phyloP scores from a whole-genome alignment of 2,329 filamentous ascomycete species.

The Aspergillus sp. region DNA sequence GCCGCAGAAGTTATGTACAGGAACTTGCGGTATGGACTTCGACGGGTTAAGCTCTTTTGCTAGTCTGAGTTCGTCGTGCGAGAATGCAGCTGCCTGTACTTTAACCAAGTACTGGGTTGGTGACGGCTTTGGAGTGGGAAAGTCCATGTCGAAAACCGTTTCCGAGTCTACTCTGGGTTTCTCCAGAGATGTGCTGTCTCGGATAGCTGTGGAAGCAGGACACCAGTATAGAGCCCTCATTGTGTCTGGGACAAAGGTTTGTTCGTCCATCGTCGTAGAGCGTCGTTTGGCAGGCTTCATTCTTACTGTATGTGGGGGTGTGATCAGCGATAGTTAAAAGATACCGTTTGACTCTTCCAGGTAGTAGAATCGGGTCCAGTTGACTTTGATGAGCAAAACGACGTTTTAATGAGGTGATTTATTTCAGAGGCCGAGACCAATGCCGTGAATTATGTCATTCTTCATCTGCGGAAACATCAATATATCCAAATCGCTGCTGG shows the following conservation, averaged over 20 bases:
- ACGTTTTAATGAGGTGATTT: neutral
- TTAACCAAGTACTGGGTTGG: constrained; percentile 43
- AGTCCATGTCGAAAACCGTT: constrained; percentile 35
- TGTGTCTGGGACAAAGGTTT: constrained; percentile 34
- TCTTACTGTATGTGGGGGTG: neutral
- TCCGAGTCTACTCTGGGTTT: constrained; percentile 24
- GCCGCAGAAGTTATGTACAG: constrained; percentile 44
- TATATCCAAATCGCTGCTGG: neutral
- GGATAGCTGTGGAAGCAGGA: constrained; percentile 20
- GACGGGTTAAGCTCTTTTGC: constrained; percentile 25
- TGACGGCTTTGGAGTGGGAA: constrained; percentile 38
- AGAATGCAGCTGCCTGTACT: constrained; percentile 40
- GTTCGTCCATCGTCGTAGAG: constrained; percentile 34
- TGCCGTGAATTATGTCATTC: neutral
- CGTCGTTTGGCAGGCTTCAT: constrained; percentile 17
- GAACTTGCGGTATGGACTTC: constrained; percentile 35
- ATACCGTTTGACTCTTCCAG: neutral
- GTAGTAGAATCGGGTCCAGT: neutral
- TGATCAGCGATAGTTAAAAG: neutral
- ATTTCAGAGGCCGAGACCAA: neutral
- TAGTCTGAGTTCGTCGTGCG: constrained; percentile 38
- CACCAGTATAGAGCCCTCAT: constrained; percentile 43
- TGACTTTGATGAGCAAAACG: neutral
- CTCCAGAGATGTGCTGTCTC: constrained; percentile 9
- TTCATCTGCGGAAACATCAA: neutral